phyloP scores from a whole-genome alignment of 1,284 basidiomycete genomes.

The Trichosporon coremiiforme region DNA sequence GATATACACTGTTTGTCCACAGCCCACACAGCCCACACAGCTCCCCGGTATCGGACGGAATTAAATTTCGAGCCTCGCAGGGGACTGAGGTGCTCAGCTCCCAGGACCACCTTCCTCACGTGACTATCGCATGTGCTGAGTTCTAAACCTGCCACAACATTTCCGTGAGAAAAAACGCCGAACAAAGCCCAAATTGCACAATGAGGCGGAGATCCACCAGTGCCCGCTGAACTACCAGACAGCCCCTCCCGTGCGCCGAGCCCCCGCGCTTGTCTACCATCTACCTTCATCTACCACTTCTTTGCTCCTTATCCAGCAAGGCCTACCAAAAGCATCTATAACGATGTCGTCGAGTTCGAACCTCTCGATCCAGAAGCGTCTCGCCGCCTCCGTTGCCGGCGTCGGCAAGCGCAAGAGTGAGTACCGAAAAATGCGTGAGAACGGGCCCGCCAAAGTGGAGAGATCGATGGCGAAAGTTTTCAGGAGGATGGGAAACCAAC shows the following conservation, averaged over 20 bases:
- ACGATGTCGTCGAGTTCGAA: constrained; percentile 51
- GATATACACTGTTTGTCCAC: not conserved
- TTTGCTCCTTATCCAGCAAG: constrained; percentile 22
- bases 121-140: too few relatives aligned
- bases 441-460: not conserved
- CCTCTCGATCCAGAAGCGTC: constrained; percentile 95
- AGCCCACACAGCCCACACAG: too few relatives aligned
- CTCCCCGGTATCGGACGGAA: not conserved
- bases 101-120: too few relatives aligned
- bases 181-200: too few relatives aligned
- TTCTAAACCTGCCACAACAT: too few relatives aligned
- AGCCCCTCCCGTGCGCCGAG: too few relatives aligned
- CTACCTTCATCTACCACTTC: not conserved
- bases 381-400: constrained; percentile 94
- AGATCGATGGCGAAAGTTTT: constrained; percentile 12
- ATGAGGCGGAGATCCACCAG: too few relatives aligned
- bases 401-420: constrained; percentile 94
- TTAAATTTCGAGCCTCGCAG: constrained; percentile 8
- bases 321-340: constrained; percentile 31
- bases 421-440: constrained; percentile 30
- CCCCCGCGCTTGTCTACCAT: too few relatives aligned
- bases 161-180: too few relatives aligned
- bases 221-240: too few relatives aligned
- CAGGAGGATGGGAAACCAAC: constrained; percentile 5
- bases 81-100: too few relatives aligned